Conservation (phyloP, 164 flowering plant species). For the Aristolochia fimbriata region DNA sequence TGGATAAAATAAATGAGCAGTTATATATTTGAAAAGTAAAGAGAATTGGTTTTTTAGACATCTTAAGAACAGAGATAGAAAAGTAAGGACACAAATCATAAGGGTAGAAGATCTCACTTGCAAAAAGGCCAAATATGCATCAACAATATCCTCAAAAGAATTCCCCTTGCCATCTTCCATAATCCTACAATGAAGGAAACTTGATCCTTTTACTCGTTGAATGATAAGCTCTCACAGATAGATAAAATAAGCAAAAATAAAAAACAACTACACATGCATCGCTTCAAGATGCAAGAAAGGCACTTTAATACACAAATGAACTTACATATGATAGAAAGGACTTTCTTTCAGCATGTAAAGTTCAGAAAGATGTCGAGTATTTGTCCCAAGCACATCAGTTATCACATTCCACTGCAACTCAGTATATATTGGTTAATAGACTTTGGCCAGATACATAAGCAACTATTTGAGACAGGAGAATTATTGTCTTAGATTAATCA, state of each 20-base stretch:
- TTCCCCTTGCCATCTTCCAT: slow-evolving; percentile 33
- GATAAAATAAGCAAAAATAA: not conserved
- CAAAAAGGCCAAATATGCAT: slow-evolving; percentile 78
- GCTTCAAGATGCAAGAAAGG: not conserved
- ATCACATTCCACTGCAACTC: slow-evolving; percentile 61
- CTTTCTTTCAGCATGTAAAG: slow-evolving; percentile 74
- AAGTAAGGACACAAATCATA: not conserved
- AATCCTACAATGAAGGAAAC: slow-evolving; percentile 29
- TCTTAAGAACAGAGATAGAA: too few species aligned
- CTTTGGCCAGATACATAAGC: too few species aligned
- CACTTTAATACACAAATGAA: not conserved
- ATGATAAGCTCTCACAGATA: not conserved
- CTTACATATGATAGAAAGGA: slow-evolving; percentile 27
- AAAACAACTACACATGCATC: not conserved
- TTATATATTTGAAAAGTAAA: too few species aligned
- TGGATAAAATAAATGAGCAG: too few species aligned
- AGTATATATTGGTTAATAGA: slow-evolving; percentile 14
- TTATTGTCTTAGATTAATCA: too few species aligned
- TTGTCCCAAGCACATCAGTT: slow-evolving; percentile 73
- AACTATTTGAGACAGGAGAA: too few species aligned
- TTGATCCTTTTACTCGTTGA: not conserved
- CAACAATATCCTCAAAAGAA: slow-evolving; percentile 72
- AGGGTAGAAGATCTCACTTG: slow-evolving; percentile 43
- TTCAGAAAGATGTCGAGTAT: slow-evolving; percentile 81
- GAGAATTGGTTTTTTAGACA: too few species aligned